Conservation (phyloP, 805 yeast species). For the Starmerella potacharoeniae region DNA sequence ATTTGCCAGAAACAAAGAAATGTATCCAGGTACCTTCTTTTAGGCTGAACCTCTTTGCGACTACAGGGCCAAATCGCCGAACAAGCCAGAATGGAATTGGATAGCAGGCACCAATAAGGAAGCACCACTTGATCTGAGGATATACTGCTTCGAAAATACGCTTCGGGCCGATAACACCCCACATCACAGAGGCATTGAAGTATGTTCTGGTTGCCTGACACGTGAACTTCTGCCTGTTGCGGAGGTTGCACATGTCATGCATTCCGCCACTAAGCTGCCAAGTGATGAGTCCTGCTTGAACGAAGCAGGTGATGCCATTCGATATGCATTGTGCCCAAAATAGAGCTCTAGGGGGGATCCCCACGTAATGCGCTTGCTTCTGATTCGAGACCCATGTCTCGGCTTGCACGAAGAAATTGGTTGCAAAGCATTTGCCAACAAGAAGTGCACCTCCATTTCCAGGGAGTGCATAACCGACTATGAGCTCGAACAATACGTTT, state of each 20-base stretch:
- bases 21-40: constrained; percentile 34
- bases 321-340: constrained; percentile 17
- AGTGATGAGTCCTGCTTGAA: constrained; percentile 14
- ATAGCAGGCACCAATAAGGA: constrained; percentile 39
- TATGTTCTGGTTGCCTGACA: constrained; percentile 35
- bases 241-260: constrained; percentile 28
- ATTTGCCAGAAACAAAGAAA: constrained; percentile 35
- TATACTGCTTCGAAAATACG: constrained; percentile 38
- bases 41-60: constrained; percentile 5
- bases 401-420: constrained; percentile 54
- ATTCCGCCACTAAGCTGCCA: constrained; percentile 19
- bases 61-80: constrained; percentile 5
- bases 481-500: constrained; percentile 46
- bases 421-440: constrained; percentile 41
- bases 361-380: constrained; percentile 44
- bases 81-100: constrained; percentile 16
- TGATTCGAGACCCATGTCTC: constrained; percentile 47
- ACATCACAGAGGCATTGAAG: constrained; percentile 41
- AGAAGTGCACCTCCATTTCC: constrained; percentile 45
- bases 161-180: constrained; percentile 56
- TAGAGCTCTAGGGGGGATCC: constrained; percentile 18
- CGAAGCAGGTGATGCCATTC: constrained; percentile 12
- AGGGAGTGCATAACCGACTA: constrained; percentile 48
- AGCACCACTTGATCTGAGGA: constrained; percentile 51
- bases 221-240: constrained; percentile 32